Conservation (phyloP, 768 basidiomycete genomes). For the Paxillus involutus region DNA sequence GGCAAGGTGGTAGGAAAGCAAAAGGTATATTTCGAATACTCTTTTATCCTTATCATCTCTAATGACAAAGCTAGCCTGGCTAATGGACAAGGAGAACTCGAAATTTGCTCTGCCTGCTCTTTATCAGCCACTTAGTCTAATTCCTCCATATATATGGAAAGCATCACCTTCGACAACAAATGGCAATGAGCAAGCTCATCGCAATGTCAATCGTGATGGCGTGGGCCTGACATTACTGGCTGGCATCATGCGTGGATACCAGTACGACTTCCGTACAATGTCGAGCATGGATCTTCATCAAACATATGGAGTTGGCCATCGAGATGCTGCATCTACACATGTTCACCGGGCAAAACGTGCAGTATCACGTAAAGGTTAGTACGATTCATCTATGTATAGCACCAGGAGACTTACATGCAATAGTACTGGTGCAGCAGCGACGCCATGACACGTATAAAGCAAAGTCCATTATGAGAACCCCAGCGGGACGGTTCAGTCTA, state of each 20-base stretch:
- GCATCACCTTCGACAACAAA: conserved; percentile 10
- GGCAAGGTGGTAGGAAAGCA: not conserved
- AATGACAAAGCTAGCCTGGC: not conserved
- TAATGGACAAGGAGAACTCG: not conserved
- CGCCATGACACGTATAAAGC: no score
- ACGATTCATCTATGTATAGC: no score
- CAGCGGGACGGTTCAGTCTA: no score
- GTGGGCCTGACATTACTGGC: conserved; percentile 3
- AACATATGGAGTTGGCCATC: no score
- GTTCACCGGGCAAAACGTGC: no score
- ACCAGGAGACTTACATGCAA: no score
- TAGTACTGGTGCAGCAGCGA: no score
- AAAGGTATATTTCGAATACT: not conserved
- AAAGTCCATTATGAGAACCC: no score
- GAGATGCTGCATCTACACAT: no score
- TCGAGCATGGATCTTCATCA: not conserved
- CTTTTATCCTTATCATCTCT: not conserved
- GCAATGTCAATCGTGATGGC: conserved; percentile 5
- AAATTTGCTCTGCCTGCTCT: not conserved
- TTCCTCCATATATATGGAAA: not conserved
- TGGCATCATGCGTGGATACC: conserved; percentile 8
- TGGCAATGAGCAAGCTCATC: conserved; percentile 10
- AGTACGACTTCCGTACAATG: not conserved
- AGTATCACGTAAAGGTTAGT: no score
- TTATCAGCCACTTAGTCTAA: conserved; percentile 1